Conservation (phyloP, 306 rosid species). For the Chamaecrista fasciculata region DNA sequence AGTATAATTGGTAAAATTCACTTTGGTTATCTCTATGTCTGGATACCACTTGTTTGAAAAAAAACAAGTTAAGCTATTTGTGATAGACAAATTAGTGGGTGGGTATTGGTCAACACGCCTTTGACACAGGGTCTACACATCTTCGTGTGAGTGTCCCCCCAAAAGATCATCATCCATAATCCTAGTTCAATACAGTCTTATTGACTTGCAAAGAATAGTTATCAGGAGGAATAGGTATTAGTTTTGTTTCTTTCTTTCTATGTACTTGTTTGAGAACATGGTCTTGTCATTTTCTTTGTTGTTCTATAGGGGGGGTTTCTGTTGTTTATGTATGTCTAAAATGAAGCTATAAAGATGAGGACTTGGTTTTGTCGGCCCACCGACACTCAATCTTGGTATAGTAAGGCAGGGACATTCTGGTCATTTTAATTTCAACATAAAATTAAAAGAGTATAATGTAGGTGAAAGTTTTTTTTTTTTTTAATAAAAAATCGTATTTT, state of each 20-base stretch:
- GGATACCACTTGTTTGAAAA: too few species aligned
- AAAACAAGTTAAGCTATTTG: too few species aligned
- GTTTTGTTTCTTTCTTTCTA: slow-evolving; percentile 45
- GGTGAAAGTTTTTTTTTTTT: slow-evolving; percentile 21
- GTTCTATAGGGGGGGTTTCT: slow-evolving; percentile 29
- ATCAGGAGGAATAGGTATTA: slow-evolving; percentile 28
- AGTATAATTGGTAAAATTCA: too few species aligned
- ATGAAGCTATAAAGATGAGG: slow-evolving; percentile 12
- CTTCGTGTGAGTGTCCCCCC: slow-evolving; percentile 10
- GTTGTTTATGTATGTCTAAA: slow-evolving; percentile 27
- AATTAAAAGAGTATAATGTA: neutral
- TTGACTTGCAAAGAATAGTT: slow-evolving; percentile 27
- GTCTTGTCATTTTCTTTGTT: slow-evolving; percentile 40
- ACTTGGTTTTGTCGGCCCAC: slow-evolving; percentile 54
- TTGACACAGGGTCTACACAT: neutral
- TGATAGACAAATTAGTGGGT: slow-evolving; percentile 18
- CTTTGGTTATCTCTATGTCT: too few species aligned
- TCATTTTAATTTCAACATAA: slow-evolving; percentile 27
- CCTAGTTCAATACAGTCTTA: slow-evolving; percentile 16
- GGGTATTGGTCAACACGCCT: slow-evolving; percentile 6
- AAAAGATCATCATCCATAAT: neutral
- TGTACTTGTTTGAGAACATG: slow-evolving; percentile 32
- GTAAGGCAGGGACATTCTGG: slow-evolving; percentile 38
- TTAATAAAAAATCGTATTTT: slow-evolving; percentile 8
- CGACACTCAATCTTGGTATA: slow-evolving; percentile 56